Conservation (phyloP, 495 filamentous ascomycete species). For the Penicillium ucsense region DNA sequence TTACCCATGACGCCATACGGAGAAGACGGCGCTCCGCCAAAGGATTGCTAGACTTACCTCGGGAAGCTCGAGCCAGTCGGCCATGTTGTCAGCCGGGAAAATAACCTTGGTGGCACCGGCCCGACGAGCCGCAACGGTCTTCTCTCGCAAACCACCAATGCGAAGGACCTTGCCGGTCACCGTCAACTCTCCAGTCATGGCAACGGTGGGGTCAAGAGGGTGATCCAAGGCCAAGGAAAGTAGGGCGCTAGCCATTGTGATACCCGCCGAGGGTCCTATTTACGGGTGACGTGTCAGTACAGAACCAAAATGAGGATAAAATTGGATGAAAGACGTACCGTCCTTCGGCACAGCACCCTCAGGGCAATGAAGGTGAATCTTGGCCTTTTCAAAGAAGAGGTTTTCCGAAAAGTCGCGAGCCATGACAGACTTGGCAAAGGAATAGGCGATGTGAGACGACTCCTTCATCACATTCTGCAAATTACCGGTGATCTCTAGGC, state of each 20-base stretch:
- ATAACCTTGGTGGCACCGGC: slow-evolving; percentile 92
- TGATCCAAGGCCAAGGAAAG: slow-evolving; percentile 73
- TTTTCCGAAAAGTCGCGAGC: slow-evolving; percentile 79
- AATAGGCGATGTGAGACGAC: slow-evolving; percentile 87
- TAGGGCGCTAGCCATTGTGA: slow-evolving; percentile 93
- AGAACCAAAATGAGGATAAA: not conserved
- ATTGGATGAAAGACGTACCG: slow-evolving; percentile 36
- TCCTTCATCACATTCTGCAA: slow-evolving; percentile 98
- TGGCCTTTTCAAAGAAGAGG: slow-evolving; percentile 91
- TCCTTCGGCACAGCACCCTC: slow-evolving; percentile 97
- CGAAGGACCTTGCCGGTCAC: slow-evolving; percentile 95
- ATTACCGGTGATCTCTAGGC: slow-evolving; percentile 86
- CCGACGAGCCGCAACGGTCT: slow-evolving; percentile 93
- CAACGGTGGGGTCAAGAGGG: slow-evolving; percentile 73
- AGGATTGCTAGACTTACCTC: slow-evolving; percentile 48
- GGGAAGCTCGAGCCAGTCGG: slow-evolving; percentile 95
- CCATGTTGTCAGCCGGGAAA: slow-evolving; percentile 89
- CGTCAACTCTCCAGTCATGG: slow-evolving; percentile 98
- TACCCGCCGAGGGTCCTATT: slow-evolving; percentile 74
- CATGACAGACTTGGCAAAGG: slow-evolving; percentile 84
- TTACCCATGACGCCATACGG: too few species aligned
- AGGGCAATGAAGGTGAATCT: slow-evolving; percentile 91
- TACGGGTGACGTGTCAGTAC: slow-evolving; percentile 3
- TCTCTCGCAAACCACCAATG: slow-evolving; percentile 94
- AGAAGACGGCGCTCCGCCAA: too few species aligned